These are phyloP conservation scores for Ailanthus altissimus DNA, from an alignment of 345 rosid species.

Conservation along the genomic window DNA sequence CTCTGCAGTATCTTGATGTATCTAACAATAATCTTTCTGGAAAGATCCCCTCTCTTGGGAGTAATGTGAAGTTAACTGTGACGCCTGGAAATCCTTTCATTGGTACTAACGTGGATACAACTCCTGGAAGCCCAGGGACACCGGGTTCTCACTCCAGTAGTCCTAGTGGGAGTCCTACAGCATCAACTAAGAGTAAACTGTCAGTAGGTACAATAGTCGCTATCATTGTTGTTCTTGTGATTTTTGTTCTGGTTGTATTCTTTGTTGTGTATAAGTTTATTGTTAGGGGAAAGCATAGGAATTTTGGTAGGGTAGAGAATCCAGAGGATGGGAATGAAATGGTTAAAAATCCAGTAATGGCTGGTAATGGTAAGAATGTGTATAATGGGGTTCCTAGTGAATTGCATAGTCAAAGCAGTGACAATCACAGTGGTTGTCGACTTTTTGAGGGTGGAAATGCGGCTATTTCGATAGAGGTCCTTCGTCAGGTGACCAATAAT, in stretches of 20 bases:
- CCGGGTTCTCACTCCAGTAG: constrained; percentile 21
- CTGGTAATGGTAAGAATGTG: constrained; percentile 31
- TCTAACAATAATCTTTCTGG: constrained; percentile 77
- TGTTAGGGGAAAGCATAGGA: constrained; percentile 39
- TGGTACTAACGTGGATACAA: constrained; percentile 10
- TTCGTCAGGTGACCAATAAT: constrained; percentile 67
- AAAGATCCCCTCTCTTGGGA: constrained; percentile 41
- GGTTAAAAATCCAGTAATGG: constrained; percentile 35
- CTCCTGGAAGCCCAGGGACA: constrained; percentile 26
- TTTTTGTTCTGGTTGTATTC: constrained; percentile 43
- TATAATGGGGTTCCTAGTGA: constrained; percentile 44
- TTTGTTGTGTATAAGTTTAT: constrained; percentile 53
- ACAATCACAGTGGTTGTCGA: constrained; percentile 51
- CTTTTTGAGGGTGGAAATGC: constrained; percentile 63
- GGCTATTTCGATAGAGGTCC: constrained; percentile 64
- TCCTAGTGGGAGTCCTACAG: constrained; percentile 25
- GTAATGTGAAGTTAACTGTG: constrained; percentile 39
- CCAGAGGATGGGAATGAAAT: constrained; percentile 45
- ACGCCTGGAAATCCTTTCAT: constrained; percentile 41
- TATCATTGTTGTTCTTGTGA: constrained; percentile 43
- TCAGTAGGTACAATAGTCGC: constrained; percentile 49
- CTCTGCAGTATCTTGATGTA: constrained; percentile 54
- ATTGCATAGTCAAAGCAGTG: constrained; percentile 61
- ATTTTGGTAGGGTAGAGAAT: constrained; percentile 42
- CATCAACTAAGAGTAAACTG: constrained; percentile 27